Evolutionary conservation across 2,329 filamentous ascomycete genomes (phyloP).

Genomic region (Colletotrichum filicis): DNA sequence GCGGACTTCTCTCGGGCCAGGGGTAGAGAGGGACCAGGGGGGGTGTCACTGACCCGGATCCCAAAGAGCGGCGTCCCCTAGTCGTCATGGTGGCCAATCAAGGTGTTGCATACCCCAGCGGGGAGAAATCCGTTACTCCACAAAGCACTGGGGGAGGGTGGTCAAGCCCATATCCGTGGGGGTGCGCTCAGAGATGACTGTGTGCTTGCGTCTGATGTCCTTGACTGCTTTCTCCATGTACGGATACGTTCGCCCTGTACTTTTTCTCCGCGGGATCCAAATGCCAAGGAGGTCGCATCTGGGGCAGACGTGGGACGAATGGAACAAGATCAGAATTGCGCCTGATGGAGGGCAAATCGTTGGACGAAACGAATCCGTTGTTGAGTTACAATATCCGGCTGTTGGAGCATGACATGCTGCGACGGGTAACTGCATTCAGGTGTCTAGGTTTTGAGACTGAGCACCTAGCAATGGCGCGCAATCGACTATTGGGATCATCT

Average conservation of each 20-base stretch:
- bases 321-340: not conserved
- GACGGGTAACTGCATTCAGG: not conserved
- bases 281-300: conserved; percentile 26
- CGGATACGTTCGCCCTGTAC: conserved; percentile 8
- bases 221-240: conserved; percentile 2
- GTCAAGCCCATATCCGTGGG: conserved; percentile 14
- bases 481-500: not conserved
- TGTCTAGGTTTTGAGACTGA: not conserved
- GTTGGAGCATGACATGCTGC: not conserved
- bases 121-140: conserved; percentile 34
- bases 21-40: conserved; percentile 6
- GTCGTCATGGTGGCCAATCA: conserved; percentile 19
- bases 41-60: conserved; percentile 29
- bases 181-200: conserved; percentile 5
- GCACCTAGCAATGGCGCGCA: not conserved
- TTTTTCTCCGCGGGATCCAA: conserved; percentile 28
- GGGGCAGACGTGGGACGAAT: conserved; percentile 22
- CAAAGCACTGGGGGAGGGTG: conserved; percentile 16
- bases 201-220: conserved; percentile 13
- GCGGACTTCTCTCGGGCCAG: conserved; percentile 31
- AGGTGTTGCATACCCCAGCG: not conserved
- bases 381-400: not conserved
- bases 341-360: not conserved
- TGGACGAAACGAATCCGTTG: not conserved
- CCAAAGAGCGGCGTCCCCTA: conserved; percentile 10